Conservation (phyloP, 73 alveolate species). For the Uronychia binucleata region DNA sequence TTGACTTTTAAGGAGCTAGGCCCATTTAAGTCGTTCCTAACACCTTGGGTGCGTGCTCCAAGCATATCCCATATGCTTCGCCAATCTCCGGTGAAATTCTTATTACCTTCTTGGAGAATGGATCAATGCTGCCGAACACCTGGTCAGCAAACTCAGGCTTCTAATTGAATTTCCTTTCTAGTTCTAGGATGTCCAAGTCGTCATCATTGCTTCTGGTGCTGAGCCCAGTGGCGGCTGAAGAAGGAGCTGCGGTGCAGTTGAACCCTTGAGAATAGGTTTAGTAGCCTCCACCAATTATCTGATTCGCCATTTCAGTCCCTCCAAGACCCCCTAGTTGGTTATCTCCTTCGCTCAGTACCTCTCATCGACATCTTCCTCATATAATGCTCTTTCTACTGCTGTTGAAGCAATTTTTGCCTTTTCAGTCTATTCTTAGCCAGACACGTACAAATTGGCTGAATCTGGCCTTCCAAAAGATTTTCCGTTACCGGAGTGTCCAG, state of each 20-base stretch:
- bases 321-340: neutral
- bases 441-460: neutral
- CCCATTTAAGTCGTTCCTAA: too few species aligned
- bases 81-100: too few species aligned
- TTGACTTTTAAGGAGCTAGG: too few species aligned
- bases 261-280: neutral
- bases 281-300: neutral
- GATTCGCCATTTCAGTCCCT: neutral
- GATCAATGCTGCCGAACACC: neutral
- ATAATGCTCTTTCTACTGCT: neutral
- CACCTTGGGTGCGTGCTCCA: too few species aligned
- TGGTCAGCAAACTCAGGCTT: neutral
- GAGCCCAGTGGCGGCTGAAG: neutral
- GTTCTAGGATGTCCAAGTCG: neutral
- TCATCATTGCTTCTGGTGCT: neutral
- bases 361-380: neutral
- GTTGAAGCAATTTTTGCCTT: neutral
- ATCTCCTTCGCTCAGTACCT: neutral
- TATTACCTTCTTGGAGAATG: neutral
- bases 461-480: constrained; percentile 1
- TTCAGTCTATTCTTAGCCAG: neutral
- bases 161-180: neutral
- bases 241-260: neutral
- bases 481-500: too few species aligned
- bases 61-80: too few species aligned